Base-by-base conservation (phyloP, 2,329 filamentous ascomycete genomes). In the Aschersonia sp. region DNA sequence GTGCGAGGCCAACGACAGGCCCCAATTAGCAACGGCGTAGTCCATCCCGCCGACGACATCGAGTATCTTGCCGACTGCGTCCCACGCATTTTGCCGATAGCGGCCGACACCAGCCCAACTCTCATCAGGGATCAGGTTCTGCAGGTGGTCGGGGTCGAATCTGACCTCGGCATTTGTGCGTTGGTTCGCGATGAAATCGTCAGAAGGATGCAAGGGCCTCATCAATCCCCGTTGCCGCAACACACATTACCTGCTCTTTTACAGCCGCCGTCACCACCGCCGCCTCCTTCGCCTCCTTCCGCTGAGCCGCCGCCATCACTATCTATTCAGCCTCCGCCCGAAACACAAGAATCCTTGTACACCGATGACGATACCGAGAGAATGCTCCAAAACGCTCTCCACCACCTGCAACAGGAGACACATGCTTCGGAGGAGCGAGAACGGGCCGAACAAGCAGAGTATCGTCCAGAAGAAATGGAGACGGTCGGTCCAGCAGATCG, bases 21-120 rank as follows among this genome's bases (percentile, higher is more conserved):
- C 20, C 20, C 20, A 20, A 20, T 20, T 53, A 69, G 69, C 28
- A 70, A 70, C 45, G 67, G 65, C 1, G 65, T 65, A 20, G 52
- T 66, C 40, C 72, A 75, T 53, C 66, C 69, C 1, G 73, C 73
- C 43, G 71, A 76, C 47, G 75, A 80, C 54, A 70, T 82, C 32
- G 67, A 67, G 43, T 82, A 82, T 58, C 66, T 82, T 3, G 69
- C 76, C 56, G 77, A 82, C 51, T 74, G 73, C 47, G 67, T 82
- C 5, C 75, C 76, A 12, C 70, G 76, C 47, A 71, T 80, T 58
- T 78, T 82, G 71, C 69, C 63, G 51, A 69, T 82, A 51, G 69
- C 68, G 7, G 59, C 74, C 31, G 76, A 80, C 51, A 80, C 76
- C 2, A 78, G 74, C 47, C 78, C 78, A 1, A 69, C 74, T 41